Evolutionary conservation across 352 stramenopile species (phyloP), one percentile per base, ranked within the genome.

Genomic region (Phytophthora fragariaefolia): DNA sequence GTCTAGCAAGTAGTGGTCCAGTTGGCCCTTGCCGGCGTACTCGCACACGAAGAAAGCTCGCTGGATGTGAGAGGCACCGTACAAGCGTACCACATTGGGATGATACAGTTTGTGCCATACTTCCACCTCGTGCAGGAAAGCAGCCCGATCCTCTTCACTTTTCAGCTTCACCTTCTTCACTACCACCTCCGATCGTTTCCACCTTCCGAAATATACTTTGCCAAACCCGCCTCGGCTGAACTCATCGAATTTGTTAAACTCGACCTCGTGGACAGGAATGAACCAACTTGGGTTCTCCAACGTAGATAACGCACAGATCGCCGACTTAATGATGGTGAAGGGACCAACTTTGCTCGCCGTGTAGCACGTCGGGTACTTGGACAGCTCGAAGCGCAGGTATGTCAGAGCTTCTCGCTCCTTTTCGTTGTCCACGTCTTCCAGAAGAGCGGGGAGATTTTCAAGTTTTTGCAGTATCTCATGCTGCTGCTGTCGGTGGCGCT

Each of bases 51-150:
- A 69, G 15, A 69, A 58, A 12, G 59, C 53, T 15, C 48, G 30
- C 15, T 58, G 12, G 10, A 69, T 23, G 17, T 73, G 59, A n/a
- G 53, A 69, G 9, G 66, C 59, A 5, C 66, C 66, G 36, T 62
- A 65, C 36, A 73, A 28, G 28, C 60, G 66, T 15, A 73, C 59
- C 1, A 73, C 66, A 45, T 69, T 22, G 6, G 59, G 59, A 28
- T 73, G 65, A 18, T 57, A 60, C 3, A 73, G 30, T 20, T 60
- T 59, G 52, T 54, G 27, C 66, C 66, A 73, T 12, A 73, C 63
- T 23, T 64, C 18, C 6, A 69, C 59, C 22, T 74, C 66, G 13
- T 60, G 58, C 6, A 66, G n/a, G 9, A 74, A 63, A 5, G 40
- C 48, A 8, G 17, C 40, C 58, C 36, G 12, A 17, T 72, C 50